A percentile compares a stretch with the other conserved stretches of the same genome.
phyloP scores from a whole-genome alignment of 306 rosid genomes.

The Sesbania bispinosa region DNA sequence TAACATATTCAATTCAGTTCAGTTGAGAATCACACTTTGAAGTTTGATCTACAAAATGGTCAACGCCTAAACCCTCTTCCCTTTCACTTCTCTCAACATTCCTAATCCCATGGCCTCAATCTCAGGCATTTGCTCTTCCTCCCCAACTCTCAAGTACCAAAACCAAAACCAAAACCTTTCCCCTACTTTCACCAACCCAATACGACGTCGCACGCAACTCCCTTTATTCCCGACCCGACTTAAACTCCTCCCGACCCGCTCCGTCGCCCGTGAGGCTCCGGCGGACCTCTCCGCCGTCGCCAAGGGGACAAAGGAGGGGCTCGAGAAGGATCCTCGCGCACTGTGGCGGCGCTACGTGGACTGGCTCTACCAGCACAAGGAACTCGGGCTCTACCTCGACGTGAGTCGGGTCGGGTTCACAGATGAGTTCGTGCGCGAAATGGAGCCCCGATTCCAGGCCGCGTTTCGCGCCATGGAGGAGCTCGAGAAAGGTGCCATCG shows the following conservation, averaged over 20 bases:
- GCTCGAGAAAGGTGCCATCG: slow-evolving; percentile 85
- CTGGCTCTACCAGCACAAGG: slow-evolving; percentile 93
- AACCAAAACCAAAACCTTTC: slow-evolving; percentile 27
- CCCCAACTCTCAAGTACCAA: slow-evolving; percentile 55
- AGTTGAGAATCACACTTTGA: neutral
- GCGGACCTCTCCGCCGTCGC: slow-evolving; percentile 12
- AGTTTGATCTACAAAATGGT: neutral
- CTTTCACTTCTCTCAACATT: neutral
- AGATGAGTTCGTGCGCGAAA: slow-evolving; percentile 66
- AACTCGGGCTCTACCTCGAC: slow-evolving; percentile 70
- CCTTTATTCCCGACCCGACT: slow-evolving; percentile 36
- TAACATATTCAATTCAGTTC: neutral
- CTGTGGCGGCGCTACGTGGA: slow-evolving; percentile 81
- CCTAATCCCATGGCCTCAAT: slow-evolving; percentile 64
- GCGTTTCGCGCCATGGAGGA: slow-evolving; percentile 84
- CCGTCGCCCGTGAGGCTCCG: slow-evolving; percentile 69
- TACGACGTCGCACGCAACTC: slow-evolving; percentile 3
- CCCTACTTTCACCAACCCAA: neutral
- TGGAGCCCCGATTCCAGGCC: slow-evolving; percentile 70
- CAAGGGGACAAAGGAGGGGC: slow-evolving; percentile 12
- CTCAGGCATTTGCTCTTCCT: slow-evolving; percentile 69
- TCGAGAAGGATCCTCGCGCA: slow-evolving; percentile 72
- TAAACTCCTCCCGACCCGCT: slow-evolving; percentile 21
- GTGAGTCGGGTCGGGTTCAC: slow-evolving; percentile 94
- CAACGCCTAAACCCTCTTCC: neutral